Conservation (phyloP, 306 rosid genomes). For the Rosa multiflora region DNA sequence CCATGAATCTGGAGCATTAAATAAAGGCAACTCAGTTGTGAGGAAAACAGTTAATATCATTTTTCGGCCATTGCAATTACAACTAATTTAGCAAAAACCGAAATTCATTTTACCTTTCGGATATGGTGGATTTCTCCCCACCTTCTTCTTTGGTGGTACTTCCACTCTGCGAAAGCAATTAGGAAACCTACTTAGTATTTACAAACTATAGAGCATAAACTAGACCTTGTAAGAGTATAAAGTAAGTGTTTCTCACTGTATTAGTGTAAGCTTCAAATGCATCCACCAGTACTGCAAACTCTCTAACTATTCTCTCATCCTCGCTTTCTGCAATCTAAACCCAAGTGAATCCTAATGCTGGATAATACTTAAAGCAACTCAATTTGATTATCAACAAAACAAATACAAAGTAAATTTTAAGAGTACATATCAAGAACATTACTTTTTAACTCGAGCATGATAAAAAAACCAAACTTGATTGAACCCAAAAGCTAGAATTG, state of each 20-base stretch:
- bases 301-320: constrained; percentile 78
- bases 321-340: constrained; percentile 76
- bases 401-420: neutral
- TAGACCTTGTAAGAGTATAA: neutral
- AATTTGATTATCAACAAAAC: constrained; percentile 4
- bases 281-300: constrained; percentile 72
- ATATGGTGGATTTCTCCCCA: constrained; percentile 41
- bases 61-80: constrained; percentile 3
- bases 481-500: neutral
- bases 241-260: constrained; percentile 37
- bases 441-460: neutral
- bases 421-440: neutral
- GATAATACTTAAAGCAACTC: constrained; percentile 8
- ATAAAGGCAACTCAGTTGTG: constrained; percentile 23
- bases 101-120: constrained; percentile 59
- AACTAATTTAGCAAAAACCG: neutral
- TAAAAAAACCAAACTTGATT: neutral
- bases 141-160: constrained; percentile 24
- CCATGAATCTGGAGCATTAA: constrained; percentile 75
- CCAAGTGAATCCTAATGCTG: constrained; percentile 52
- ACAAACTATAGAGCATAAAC: neutral
- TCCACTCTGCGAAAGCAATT: constrained; percentile 44
- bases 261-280: constrained; percentile 41
- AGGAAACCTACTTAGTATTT: neutral
- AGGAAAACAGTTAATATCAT: neutral